A percentile compares a stretch with the other conserved stretches of the same genome.
Conservation (phyloP, 352 stramenopile species). For the Globisporangium middletonii region DNA sequence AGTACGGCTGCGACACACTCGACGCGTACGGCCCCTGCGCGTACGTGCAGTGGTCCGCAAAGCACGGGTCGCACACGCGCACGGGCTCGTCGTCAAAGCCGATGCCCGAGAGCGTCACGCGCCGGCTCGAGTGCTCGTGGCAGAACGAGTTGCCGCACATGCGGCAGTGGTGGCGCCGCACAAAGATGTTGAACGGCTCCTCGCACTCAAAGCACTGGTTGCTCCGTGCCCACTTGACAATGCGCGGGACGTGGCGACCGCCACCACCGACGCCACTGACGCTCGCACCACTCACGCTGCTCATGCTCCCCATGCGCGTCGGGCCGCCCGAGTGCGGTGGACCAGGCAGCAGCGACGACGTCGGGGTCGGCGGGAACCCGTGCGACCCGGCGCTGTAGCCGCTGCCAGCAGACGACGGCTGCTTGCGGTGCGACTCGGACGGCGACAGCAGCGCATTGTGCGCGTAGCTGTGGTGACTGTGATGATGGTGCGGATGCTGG, state of each 20-base stretch:
- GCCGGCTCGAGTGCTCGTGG: slow-evolving; percentile 76
- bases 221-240: slow-evolving; percentile 78
- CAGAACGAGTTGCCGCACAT: slow-evolving; percentile 88
- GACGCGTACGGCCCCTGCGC: slow-evolving; percentile 21
- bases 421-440: slow-evolving; percentile 38
- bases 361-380: slow-evolving; percentile 7
- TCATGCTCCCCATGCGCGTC: slow-evolving; percentile 8
- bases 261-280: slow-evolving; percentile 2
- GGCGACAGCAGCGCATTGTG: slow-evolving; percentile 22
- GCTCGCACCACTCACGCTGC: slow-evolving; percentile 9
- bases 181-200: slow-evolving; percentile 78
- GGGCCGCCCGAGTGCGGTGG: slow-evolving; percentile 6
- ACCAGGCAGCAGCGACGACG: slow-evolving; percentile 5
- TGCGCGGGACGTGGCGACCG: slow-evolving; percentile 32
- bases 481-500: neutral
- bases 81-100: slow-evolving; percentile 81
- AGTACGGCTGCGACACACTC: slow-evolving; percentile 1
- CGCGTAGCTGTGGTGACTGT: neutral
- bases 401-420: slow-evolving; percentile 30
- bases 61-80: slow-evolving; percentile 84
- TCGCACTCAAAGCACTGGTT: slow-evolving; percentile 83
- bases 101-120: slow-evolving; percentile 66
- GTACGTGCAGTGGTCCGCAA: slow-evolving; percentile 61
- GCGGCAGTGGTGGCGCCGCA: slow-evolving; percentile 79
- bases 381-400: slow-evolving; percentile 22